phyloP scores from a whole-genome alignment of 257 asterid species.

The Verbena officinalis region DNA sequence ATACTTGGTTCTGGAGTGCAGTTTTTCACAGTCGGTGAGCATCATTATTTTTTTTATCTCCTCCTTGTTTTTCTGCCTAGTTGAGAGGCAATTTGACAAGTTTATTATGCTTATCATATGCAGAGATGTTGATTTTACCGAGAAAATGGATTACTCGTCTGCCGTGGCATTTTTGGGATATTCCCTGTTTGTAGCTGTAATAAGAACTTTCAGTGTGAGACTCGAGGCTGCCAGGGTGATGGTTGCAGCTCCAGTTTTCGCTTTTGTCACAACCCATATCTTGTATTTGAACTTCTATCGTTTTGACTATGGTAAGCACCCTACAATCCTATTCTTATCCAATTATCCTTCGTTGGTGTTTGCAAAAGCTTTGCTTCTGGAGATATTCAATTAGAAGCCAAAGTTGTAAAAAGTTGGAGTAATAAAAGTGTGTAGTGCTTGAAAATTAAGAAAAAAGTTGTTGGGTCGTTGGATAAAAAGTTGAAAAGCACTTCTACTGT shows the following conservation, averaged over 20 bases:
- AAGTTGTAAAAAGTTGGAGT: no score
- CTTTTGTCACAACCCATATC: constrained; percentile 72
- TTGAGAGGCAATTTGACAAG: neutral
- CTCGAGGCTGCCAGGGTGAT: constrained; percentile 80
- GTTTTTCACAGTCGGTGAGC: constrained; percentile 83
- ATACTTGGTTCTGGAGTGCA: constrained; percentile 86
- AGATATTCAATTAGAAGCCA: no score
- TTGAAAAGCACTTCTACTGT: no score
- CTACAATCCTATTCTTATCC: constrained; percentile 8
- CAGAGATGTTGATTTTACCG: constrained; percentile 83
- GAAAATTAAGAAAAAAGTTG: no score
- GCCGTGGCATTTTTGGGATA: constrained; percentile 71
- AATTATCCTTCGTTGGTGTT: no score
- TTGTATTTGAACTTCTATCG: constrained; percentile 71
- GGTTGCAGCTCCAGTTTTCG: constrained; percentile 80
- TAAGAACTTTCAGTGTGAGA: constrained; percentile 59
- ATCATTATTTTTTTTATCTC: constrained; percentile 4
- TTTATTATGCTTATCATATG: constrained; percentile 24
- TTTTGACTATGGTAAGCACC: constrained; percentile 62
- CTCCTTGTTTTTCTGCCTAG: neutral
- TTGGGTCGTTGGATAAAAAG: no score
- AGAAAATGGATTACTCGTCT: constrained; percentile 79
- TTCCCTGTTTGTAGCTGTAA: constrained; percentile 67
- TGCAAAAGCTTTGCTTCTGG: no score
- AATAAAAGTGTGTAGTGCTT: no score